Percentiles rank a stretch among this genome's conserved stretches.
Conservation (phyloP, 176 grass and related monocot species). For the Tillandsia fasciculata region DNA sequence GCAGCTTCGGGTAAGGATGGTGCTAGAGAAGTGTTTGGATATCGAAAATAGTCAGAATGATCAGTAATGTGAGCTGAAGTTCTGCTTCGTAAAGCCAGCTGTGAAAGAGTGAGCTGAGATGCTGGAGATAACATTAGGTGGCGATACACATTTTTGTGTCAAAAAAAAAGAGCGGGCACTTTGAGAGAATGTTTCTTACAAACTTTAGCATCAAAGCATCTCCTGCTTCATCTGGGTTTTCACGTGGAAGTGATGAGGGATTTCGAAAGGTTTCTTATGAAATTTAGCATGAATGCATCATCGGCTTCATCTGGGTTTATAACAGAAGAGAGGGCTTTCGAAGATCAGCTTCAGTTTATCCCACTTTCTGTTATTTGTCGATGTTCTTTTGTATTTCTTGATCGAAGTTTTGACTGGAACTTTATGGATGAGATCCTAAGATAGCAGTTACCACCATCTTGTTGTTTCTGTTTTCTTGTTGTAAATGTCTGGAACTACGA, state of each 20-base stretch:
- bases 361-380: background rate
- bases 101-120: background rate
- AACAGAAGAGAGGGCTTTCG: background rate
- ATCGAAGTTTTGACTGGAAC: background rate
- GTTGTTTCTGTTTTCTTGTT: too few relatives aligned
- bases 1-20: slow-evolving; percentile 80
- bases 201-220: too few relatives aligned
- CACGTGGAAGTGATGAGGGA: too few relatives aligned
- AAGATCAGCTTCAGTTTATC: background rate
- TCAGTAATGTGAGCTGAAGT: background rate
- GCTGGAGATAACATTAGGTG: too few relatives aligned
- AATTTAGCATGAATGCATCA: background rate
- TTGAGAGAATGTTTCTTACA: too few relatives aligned
- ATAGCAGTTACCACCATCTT: too few relatives aligned
- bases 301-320: background rate
- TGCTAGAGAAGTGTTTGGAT: slow-evolving; percentile 75
- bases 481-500: too few relatives aligned
- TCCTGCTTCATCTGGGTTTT: too few relatives aligned
- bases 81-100: background rate
- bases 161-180: too few relatives aligned
- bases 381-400: background rate
- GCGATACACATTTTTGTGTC: too few relatives aligned
- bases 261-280: background rate
- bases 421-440: background rate
- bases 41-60: slow-evolving; percentile 39